Evolutionary conservation across 2,329 filamentous ascomycete genomes (phyloP).

Genomic region (Fusarium zealandicum): DNA sequence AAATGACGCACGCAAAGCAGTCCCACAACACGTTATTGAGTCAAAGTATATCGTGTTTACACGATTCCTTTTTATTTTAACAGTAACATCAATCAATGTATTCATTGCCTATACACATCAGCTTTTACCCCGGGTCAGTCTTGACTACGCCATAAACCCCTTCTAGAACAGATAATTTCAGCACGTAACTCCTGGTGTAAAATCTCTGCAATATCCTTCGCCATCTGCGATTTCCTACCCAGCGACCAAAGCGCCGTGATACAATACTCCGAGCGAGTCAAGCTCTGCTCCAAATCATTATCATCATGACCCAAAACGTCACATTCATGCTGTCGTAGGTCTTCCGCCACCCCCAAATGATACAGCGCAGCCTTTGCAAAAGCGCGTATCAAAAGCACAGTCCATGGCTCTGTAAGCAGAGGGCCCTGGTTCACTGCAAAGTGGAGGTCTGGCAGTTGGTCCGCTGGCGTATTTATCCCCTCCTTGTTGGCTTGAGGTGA

Average conservation of each 20-base stretch:
- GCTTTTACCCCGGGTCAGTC: too few relatives aligned
- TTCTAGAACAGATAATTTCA: too few relatives aligned
- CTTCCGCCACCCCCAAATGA: conserved; percentile 45
- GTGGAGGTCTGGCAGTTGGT: conserved; percentile 53
- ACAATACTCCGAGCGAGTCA: conserved; percentile 54
- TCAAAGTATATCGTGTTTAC: too few relatives aligned
- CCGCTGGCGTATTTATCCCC: neutral
- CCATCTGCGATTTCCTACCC: conserved; percentile 61
- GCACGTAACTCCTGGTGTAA: conserved; percentile 1
- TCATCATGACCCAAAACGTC: conserved; percentile 33
- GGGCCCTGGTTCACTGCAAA: conserved; percentile 60
- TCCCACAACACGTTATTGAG: too few relatives aligned
- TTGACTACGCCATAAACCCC: too few relatives aligned
- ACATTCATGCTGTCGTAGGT: conserved; percentile 30
- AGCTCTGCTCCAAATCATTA: conserved; percentile 39
- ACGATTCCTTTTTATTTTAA: too few relatives aligned
- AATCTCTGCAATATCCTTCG: conserved; percentile 34
- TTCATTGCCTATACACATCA: too few relatives aligned
- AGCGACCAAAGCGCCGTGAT: conserved; percentile 61
- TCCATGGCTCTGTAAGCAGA: conserved; percentile 66
- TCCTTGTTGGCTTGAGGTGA: conserved; percentile 40
- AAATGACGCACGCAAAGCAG: too few relatives aligned
- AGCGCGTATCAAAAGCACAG: conserved; percentile 58
- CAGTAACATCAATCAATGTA: too few relatives aligned
- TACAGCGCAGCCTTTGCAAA: conserved; percentile 55